phyloP scores from a whole-genome alignment of 225 moss, liverwort and hornwort genomes.

The Rhytidiadelphus loreus region DNA sequence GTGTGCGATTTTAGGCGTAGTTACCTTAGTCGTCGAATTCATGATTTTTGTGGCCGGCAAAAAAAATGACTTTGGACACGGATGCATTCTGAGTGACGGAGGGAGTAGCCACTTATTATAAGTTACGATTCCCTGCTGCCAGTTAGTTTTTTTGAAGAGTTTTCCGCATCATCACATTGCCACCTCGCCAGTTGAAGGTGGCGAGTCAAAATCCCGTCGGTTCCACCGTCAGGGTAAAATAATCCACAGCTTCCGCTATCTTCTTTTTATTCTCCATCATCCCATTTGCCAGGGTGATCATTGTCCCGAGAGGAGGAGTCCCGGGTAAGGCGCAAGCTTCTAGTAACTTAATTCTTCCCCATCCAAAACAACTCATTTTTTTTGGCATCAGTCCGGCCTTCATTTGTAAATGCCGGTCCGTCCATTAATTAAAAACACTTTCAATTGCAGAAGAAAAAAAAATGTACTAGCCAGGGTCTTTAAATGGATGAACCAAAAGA shows the following conservation, averaged over 20 bases:
- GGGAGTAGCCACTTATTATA: not conserved
- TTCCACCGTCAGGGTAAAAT: not conserved
- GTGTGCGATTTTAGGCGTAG: too few species aligned
- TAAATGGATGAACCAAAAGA: not conserved
- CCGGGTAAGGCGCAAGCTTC: not conserved
- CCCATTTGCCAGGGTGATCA: not conserved
- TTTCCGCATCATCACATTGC: not conserved
- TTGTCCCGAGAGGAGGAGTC: not conserved
- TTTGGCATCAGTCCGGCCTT: not conserved
- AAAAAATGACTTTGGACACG: fast-evolving
- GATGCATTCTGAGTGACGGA: too few species aligned
- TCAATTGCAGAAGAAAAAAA: not conserved
- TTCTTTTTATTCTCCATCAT: not conserved
- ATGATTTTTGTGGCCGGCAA: not conserved
- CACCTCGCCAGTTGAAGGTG: not conserved
- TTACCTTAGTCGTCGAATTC: too few species aligned
- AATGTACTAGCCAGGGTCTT: not conserved
- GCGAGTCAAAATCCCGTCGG: not conserved
- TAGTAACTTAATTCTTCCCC: too few species aligned
- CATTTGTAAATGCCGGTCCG: not conserved
- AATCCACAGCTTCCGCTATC: not conserved
- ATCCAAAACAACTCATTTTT: not conserved
- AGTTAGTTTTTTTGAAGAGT: not conserved
- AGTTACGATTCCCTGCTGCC: not conserved
- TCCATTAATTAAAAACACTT: not conserved